Base-by-base conservation (phyloP, 441 rosid species). In the Populus hybrid region DNA sequence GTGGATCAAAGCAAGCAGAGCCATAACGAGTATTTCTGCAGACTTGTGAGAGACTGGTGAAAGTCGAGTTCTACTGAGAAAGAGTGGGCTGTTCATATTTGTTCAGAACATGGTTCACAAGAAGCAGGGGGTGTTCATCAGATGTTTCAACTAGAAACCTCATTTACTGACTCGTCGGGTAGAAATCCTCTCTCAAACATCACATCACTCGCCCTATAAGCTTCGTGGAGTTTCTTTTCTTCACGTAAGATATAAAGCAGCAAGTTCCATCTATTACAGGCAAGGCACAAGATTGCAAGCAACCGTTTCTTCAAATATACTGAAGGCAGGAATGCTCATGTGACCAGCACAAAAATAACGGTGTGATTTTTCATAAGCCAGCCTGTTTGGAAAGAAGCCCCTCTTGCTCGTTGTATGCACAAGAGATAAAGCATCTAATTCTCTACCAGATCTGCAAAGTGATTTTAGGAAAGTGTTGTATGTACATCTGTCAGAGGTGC, bases 251-350 rank as follows among this genome's bases (percentile, higher is more conserved):
- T 82, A 75, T 71, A 72, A 73, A 88, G 86, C 84, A 91, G 82
- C 88, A 84, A 78, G 66, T 81, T 82, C n/a, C 46, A 59, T 72
- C 69, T 69, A 28, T n/a, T 53, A 79, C 28, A 26, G 79, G 66
- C 82, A 79, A 36, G 92, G 91, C 28, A 82, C 57, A n/a, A 76
- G 46, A 76, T 79, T 46, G 70, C 38, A 69, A 23, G 75, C 85
- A 78, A 85, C 73, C 94, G 86, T 92, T 71, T 88, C 90, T 79
- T 85, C 85, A 84, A 86, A 86, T 73, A 89, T 78, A 74, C 84
- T 82, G 75, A 90, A 82, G 67, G 90, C 91, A 75, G 85, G 82
- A 77, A 67, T 69, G 73, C 82, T 80, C 88, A 87, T 74, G 77
- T 74, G 50, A 28, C 77, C 74, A 46, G 85, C 83, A 84, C 91